phyloP scores from a whole-genome alignment of 1,139 yeast genomes.

The Lodderomyces jiufengensis region DNA sequence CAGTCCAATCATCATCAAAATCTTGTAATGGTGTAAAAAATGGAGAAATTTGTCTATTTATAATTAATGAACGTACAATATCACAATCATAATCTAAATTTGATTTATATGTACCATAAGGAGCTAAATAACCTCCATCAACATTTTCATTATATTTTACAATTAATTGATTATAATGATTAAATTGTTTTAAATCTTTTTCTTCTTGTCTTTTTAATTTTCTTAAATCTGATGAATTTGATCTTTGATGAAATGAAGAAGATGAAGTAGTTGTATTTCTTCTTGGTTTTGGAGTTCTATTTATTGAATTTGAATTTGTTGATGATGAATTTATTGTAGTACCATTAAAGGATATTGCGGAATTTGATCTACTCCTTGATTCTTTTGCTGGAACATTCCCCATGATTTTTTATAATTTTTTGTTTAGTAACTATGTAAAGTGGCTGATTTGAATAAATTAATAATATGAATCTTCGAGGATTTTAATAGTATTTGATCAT shows the following conservation, averaged over 20 bases:
- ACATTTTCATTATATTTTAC: slow-evolving; percentile 60
- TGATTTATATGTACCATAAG: slow-evolving; percentile 79
- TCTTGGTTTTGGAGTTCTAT: slow-evolving; percentile 18
- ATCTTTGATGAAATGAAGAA: slow-evolving; percentile 7
- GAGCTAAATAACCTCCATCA: slow-evolving; percentile 81
- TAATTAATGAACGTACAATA: slow-evolving; percentile 63
- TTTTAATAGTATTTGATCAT: too few relatives aligned
- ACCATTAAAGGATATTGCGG: slow-evolving; percentile 9
- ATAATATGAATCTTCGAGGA: too few relatives aligned
- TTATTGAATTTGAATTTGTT: slow-evolving; percentile 13
- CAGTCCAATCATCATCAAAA: slow-evolving; percentile 70
- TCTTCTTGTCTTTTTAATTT: slow-evolving; percentile 41
- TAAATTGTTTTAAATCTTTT: slow-evolving; percentile 48
- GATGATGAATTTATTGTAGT: slow-evolving; percentile 8
- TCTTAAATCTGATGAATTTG: slow-evolving; percentile 21
- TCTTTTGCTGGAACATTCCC: slow-evolving; percentile 62
- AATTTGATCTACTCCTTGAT: slow-evolving; percentile 30
- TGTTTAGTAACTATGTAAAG: too few relatives aligned
- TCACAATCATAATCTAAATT: slow-evolving; percentile 72
- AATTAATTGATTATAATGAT: slow-evolving; percentile 53
- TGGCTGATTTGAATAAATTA: too few relatives aligned
- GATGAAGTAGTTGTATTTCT: slow-evolving; percentile 11
- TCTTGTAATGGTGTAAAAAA: slow-evolving; percentile 89
- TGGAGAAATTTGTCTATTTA: slow-evolving; percentile 70
- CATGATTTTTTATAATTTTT: slow-evolving; percentile 26